Evolutionary conservation across 148 eudicot genomes (phyloP).

Genomic region (Dianthus caryophyllus): DNA sequence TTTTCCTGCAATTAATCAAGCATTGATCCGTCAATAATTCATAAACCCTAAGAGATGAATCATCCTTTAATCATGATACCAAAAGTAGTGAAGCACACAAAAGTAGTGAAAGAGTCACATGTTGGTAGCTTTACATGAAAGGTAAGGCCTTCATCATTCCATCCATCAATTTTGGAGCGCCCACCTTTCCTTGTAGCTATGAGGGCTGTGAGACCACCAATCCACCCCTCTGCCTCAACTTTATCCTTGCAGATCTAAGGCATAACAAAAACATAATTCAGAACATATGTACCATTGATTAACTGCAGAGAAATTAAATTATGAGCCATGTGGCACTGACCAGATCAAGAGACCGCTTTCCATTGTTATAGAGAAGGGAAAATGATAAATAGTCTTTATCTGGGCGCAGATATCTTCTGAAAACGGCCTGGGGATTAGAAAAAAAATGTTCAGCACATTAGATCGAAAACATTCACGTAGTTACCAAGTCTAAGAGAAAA

Average conservation of each 20-base stretch:
- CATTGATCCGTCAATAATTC: constrained; percentile 14
- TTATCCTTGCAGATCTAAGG: constrained; percentile 95
- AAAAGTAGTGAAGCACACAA: neutral
- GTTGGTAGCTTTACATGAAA: constrained; percentile 49
- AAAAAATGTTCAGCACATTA: neutral
- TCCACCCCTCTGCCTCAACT: constrained; percentile 96
- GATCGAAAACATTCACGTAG: neutral
- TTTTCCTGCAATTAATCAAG: constrained; percentile 65
- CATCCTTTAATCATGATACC: neutral
- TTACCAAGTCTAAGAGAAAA: neutral
- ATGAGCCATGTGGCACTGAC: constrained; percentile 39
- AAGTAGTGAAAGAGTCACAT: neutral
- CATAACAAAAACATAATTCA: neutral
- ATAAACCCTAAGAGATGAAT: constrained; percentile 1
- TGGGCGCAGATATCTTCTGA: constrained; percentile 75
- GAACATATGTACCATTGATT: constrained; percentile 3
- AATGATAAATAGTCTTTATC: constrained; percentile 91
- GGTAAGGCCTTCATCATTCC: constrained; percentile 80
- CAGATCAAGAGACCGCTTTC: constrained; percentile 90
- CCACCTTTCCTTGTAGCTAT: constrained; percentile 79
- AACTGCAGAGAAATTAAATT: neutral
- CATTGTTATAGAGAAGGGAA: constrained; percentile 83
- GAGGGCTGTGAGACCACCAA: constrained; percentile 80
- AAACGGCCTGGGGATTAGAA: constrained; percentile 64
- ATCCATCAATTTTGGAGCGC: constrained; percentile 92